Evolutionary conservation across 768 basidiomycete species (phyloP).

Genomic region (Kwoniella europaea): DNA sequence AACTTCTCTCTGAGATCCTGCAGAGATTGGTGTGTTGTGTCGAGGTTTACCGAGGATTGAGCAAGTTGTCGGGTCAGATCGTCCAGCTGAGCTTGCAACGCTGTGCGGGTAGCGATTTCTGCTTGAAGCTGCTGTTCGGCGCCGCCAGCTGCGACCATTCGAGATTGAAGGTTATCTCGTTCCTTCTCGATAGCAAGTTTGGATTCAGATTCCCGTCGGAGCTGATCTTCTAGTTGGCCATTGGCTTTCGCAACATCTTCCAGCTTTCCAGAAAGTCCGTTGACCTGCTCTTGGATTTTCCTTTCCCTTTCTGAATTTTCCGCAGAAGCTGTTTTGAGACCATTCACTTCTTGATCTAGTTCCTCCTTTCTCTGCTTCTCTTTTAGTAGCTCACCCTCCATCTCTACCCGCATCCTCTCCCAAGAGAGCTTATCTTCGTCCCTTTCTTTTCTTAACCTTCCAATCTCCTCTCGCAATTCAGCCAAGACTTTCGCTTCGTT

Average conservation of each 20-base stretch:
- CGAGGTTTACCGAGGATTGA: constrained; percentile 1
- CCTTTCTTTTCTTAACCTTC: constrained; percentile 16
- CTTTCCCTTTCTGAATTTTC: constrained; percentile 7
- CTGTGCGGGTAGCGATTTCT: constrained; percentile 1
- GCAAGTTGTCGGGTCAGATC: background rate
- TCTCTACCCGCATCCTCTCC: constrained; percentile 2
- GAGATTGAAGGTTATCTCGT: constrained; percentile 10
- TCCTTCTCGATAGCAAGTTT: background rate
- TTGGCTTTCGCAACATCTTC: constrained; percentile 24
- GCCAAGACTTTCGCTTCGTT: constrained; percentile 30
- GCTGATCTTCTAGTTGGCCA: constrained; percentile 3
- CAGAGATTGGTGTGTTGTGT: constrained; percentile 3
- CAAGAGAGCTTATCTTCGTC: constrained; percentile 21
- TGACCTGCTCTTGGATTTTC: constrained; percentile 10
- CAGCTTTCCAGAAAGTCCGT: constrained; percentile 14
- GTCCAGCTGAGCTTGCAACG: constrained; percentile 10
- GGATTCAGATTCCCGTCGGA: constrained; percentile 5
- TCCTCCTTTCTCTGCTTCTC: background rate
- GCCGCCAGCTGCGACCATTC: constrained; percentile 4
- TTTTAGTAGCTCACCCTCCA: constrained; percentile 1
- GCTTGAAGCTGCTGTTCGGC: constrained; percentile 13
- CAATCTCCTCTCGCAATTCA: constrained; percentile 33
- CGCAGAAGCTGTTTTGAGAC: background rate
- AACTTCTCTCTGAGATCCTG: constrained; percentile 10
- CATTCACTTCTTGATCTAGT: background rate